Evolutionary conservation across 768 basidiomycete species (phyloP).

Genomic region (Trametes villosa): DNA sequence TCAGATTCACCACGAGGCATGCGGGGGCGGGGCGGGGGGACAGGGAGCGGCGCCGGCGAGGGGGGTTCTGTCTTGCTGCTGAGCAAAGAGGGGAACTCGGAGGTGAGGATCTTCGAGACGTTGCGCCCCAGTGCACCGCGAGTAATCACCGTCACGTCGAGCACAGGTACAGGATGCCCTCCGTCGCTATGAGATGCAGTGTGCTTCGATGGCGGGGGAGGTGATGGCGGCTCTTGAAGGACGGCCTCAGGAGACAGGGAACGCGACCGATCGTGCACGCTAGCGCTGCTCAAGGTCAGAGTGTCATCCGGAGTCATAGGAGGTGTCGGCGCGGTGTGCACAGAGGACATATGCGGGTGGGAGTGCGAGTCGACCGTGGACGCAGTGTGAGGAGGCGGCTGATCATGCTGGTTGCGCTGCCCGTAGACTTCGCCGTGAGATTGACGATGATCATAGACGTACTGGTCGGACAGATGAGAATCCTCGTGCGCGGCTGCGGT

Average conservation of each 20-base stretch:
- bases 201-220: conserved; percentile 14
- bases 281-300: conserved; percentile 28
- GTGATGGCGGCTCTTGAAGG: conserved; percentile 18
- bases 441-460: conserved; percentile 35
- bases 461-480: conserved; percentile 23
- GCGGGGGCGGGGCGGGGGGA: conserved; percentile 8
- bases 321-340: conserved; percentile 26
- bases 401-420: conserved; percentile 1
- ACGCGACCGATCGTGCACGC: conserved; percentile 22
- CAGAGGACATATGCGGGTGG: conserved; percentile 10
- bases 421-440: conserved; percentile 31
- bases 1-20: conserved; percentile 12
- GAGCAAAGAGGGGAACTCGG: conserved; percentile 28
- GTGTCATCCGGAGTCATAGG: conserved; percentile 38
- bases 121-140: conserved; percentile 2
- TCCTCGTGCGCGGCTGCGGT: conserved; percentile 1
- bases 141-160: conserved; percentile 2
- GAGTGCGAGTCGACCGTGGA: conserved; percentile 17
- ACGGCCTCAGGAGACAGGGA: conserved; percentile 19
- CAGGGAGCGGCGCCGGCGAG: conserved; percentile 21
- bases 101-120: conserved; percentile 21
- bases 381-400: neutral
- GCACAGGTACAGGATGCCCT: conserved; percentile 21
- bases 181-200: conserved; percentile 9
- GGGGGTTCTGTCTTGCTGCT: conserved; percentile 17